These are phyloP conservation scores for Fusarium sp. DNA, from an alignment of 2,329 filamentous ascomycete genomes.

Conservation along the genomic window DNA sequence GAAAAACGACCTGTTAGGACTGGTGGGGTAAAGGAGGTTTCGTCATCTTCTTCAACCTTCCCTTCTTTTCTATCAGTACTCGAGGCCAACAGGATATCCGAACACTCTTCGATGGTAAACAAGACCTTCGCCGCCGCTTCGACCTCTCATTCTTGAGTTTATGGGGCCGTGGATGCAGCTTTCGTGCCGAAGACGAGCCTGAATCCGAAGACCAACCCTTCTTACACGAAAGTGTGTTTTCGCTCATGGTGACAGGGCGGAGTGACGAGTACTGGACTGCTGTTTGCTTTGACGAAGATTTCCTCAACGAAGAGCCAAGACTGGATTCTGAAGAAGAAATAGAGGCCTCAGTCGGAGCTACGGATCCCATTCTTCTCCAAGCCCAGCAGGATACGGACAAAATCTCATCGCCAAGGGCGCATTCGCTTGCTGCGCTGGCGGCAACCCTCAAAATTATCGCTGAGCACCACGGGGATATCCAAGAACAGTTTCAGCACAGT, in stretches of 20 bases:
- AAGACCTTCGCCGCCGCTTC: slow-evolving; percentile 5
- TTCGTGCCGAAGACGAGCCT: not conserved
- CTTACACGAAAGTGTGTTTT: slow-evolving; percentile 14
- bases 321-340: slow-evolving; percentile 8
- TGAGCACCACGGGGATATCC: slow-evolving; percentile 2
- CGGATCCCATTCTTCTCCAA: slow-evolving; percentile 22
- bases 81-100: slow-evolving; percentile 3
- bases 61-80: slow-evolving; percentile 18
- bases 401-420: slow-evolving; percentile 14
- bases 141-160: slow-evolving; percentile 17
- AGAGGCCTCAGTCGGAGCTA: not conserved
- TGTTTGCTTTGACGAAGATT: slow-evolving; percentile 8
- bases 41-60: slow-evolving; percentile 25
- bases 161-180: not conserved
- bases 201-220: not conserved
- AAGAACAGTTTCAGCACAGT: slow-evolving; percentile 2
- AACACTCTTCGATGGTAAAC: not conserved
- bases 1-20: not conserved
- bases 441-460: not conserved
- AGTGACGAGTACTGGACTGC: slow-evolving; percentile 21
- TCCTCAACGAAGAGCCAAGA: not conserved
- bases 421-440: slow-evolving; percentile 11
- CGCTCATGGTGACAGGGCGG: slow-evolving; percentile 16
- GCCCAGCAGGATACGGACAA: not conserved
- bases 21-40: slow-evolving; percentile 20